Evolutionary conservation across 768 basidiomycete genomes (phyloP).

Genomic region (Naematelia encephala): DNA sequence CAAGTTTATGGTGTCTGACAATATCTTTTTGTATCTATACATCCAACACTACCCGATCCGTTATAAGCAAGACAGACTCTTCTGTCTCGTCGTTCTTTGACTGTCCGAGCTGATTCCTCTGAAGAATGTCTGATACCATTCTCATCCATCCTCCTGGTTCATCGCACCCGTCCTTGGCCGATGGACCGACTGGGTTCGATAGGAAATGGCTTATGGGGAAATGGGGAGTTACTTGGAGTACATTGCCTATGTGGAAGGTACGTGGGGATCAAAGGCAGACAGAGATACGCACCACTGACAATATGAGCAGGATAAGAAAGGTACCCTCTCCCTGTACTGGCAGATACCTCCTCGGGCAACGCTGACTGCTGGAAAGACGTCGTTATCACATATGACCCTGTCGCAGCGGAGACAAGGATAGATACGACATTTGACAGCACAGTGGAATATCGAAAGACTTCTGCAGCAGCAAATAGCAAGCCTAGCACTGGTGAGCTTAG

Average conservation of each 20-base stretch:
- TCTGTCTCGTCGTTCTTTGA: not conserved
- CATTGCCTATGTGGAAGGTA: slow-evolving; percentile 55
- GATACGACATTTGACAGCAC: slow-evolving; percentile 48
- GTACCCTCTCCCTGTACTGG: slow-evolving; percentile 17
- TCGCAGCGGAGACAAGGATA: slow-evolving; percentile 20
- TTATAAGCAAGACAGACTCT: no score
- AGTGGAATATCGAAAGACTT: slow-evolving; percentile 50
- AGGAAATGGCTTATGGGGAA: slow-evolving; percentile 45
- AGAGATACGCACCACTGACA: no score
- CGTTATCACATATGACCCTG: slow-evolving; percentile 52
- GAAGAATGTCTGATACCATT: slow-evolving; percentile 7
- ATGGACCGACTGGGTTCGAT: slow-evolving; percentile 27
- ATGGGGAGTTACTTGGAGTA: slow-evolving; percentile 53
- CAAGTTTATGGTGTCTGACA: no score
- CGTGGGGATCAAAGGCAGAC: no score
- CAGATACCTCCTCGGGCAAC: no score
- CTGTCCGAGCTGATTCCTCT: not conserved
- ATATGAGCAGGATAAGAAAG: slow-evolving; percentile 47
- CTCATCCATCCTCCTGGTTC: slow-evolving; percentile 33
- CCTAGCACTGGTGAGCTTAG: slow-evolving; percentile 48
- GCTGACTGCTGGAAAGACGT: slow-evolving; percentile 51
- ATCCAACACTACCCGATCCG: no score
- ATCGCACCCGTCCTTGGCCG: slow-evolving; percentile 31
- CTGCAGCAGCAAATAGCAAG: slow-evolving; percentile 30
- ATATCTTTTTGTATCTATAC: no score